phyloP scores from a whole-genome alignment of 306 rosid species.

The Mucuna pruriens region DNA sequence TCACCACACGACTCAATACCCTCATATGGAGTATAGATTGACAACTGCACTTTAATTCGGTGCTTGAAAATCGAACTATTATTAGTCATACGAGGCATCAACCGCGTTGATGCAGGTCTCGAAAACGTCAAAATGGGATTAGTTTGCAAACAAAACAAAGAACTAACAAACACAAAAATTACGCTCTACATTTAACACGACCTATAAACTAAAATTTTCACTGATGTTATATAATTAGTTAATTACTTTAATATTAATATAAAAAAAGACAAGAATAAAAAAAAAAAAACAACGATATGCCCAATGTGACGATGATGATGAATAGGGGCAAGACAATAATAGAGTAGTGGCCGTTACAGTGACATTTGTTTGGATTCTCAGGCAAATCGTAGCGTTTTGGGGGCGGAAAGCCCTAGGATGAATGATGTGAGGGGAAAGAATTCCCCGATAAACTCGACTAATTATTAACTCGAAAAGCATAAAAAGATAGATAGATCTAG shows the following conservation, averaged over 20 bases:
- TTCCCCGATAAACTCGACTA: background rate
- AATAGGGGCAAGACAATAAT: slow-evolving; percentile 17
- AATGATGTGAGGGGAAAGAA: background rate
- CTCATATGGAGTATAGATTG: background rate
- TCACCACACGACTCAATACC: background rate
- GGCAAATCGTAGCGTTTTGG: background rate
- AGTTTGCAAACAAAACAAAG: background rate
- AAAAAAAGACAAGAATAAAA: background rate
- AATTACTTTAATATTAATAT: too few species aligned
- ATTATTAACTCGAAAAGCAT: background rate
- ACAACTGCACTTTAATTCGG: background rate
- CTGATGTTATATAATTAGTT: too few species aligned
- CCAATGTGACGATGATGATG: background rate
- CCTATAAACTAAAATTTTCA: background rate
- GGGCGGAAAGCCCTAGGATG: slow-evolving; percentile 4
- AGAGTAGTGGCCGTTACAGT: background rate
- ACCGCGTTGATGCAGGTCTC: background rate
- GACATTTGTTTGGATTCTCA: background rate
- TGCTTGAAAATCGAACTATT: background rate
- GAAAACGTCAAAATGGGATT: background rate
- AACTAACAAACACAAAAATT: background rate
- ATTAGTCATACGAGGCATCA: background rate
- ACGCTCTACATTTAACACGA: background rate
- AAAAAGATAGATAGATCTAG: slow-evolving; percentile 21
- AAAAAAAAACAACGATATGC: background rate